Evolutionary conservation across 257 asterid genomes (phyloP).

Genomic region (Solanum appendiculatum): DNA sequence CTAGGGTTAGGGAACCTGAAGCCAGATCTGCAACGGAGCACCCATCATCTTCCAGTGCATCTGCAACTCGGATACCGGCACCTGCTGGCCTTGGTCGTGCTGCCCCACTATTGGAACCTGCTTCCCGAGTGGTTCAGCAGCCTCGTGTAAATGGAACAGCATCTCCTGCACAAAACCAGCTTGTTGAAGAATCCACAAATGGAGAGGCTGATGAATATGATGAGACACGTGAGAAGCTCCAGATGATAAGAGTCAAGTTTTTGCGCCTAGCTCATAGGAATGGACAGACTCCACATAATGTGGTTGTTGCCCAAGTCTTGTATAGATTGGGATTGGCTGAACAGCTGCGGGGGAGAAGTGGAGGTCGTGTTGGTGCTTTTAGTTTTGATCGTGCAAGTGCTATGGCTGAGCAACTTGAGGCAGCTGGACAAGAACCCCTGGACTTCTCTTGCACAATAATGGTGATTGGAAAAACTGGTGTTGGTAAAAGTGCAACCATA

Average conservation of each 20-base stretch:
- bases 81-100: constrained; percentile 91
- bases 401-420: constrained; percentile 97
- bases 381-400: constrained; percentile 99
- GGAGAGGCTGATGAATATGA: constrained; percentile 89
- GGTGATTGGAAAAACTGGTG: constrained; percentile 98
- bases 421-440: constrained; percentile 85
- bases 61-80: constrained; percentile 20
- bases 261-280: constrained; percentile 91
- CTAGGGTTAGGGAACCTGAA: constrained; percentile 14
- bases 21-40: constrained; percentile 23
- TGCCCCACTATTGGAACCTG: constrained; percentile 68
- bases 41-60: constrained; percentile 27
- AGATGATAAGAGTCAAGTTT: constrained; percentile 96
- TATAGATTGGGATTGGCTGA: constrained; percentile 95
- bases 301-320: constrained; percentile 96
- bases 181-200: constrained; percentile 55
- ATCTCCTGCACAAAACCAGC: constrained; percentile 53
- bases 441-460: constrained; percentile 95
- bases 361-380: constrained; percentile 80
- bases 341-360: constrained; percentile 90
- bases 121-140: constrained; percentile 66
- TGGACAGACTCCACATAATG: constrained; percentile 97
- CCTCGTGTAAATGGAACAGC: constrained; percentile 76
- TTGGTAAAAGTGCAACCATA: constrained; percentile 97
- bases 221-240: constrained; percentile 98